Base-by-base conservation (phyloP, 2,329 filamentous ascomycete genomes). In the Thermochaetoides dissita region DNA sequence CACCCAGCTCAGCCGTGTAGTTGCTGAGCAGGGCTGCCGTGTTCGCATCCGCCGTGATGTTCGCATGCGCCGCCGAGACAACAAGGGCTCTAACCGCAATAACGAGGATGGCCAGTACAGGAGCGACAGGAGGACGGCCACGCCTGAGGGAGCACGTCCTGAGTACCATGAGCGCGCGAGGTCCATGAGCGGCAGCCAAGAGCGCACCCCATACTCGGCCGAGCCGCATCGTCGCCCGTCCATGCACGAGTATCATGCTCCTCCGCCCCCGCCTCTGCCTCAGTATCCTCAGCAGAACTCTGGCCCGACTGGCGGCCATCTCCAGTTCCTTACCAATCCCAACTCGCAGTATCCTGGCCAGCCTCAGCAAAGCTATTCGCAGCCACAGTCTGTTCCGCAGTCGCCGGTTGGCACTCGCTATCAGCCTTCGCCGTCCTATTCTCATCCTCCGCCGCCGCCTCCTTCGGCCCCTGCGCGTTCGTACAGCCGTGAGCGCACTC, bases 1-100 rank as follows among this genome's bases (percentile, higher is more conserved):
- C 65, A 98, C 91, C 0, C 68, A 74, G 9, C 69, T 96, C 39
- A 95, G 88, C 63, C 82, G 88, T 48, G 82, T 85, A 32, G 87
- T 98, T 36, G 88, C 89, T 11, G 89, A 98, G 61, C 91, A 98
- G 63, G 91, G 91, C 45, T 96, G 91, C 61, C 85, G 89, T 51
- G 91, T 98, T 29, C 82, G 91, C 37, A 98, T 98, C 55, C 78
- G 91, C 43, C 84, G 91, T 49, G 91, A 96, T 63, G 57, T 59
- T 10, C 50, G 59, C 17, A 62, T 62, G 59, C 55, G 59, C 43
- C 56, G 60, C 36, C 56, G 87, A 53, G 81, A 86, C 45, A 55
- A 55, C 42, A 61, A 61, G 53, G 50, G 47, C n/a, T 50, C 47
- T 24, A 11, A 35, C n/a, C 55, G 55, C 34, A 49, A 53, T 24